Conservation (phyloP, 192 early-diverging fungal genomes). For the Podila clonocystis region DNA sequence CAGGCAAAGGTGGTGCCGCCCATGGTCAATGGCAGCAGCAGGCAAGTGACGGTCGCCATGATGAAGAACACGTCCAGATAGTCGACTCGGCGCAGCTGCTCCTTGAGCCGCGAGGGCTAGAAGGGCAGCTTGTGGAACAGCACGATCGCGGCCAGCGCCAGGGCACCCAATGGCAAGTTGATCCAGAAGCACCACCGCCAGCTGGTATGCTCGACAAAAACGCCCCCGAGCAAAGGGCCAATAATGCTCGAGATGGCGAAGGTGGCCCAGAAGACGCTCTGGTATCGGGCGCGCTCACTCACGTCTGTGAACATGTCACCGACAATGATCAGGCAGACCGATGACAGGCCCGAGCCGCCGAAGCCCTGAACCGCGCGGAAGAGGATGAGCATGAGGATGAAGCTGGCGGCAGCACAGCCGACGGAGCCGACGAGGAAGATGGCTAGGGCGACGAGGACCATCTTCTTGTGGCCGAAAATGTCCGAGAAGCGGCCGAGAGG, state of each 20-base stretch:
- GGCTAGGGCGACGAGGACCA: slow-evolving; percentile 28
- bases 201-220: slow-evolving; percentile 75
- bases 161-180: slow-evolving; percentile 80
- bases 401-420: slow-evolving; percentile 55
- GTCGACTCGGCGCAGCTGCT: slow-evolving; percentile 77
- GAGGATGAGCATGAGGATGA: slow-evolving; percentile 69
- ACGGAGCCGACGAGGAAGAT: slow-evolving; percentile 51
- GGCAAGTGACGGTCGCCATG: slow-evolving; percentile 56
- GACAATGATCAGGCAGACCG: slow-evolving; percentile 82
- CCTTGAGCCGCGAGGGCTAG: slow-evolving; percentile 52
- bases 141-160: slow-evolving; percentile 63
- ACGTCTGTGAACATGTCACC: slow-evolving; percentile 80
- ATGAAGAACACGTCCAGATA: slow-evolving; percentile 62
- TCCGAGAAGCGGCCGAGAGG: slow-evolving; percentile 83
- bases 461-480: slow-evolving; percentile 65
- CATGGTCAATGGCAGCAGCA: slow-evolving; percentile 74
- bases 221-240: slow-evolving; percentile 88
- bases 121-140: slow-evolving; percentile 66
- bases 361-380: slow-evolving; percentile 81
- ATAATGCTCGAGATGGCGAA: slow-evolving; percentile 78
- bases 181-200: slow-evolving; percentile 87
- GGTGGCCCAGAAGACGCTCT: slow-evolving; percentile 77
- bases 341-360: slow-evolving; percentile 81
- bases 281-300: slow-evolving; percentile 83
- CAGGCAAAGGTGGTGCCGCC: slow-evolving; percentile 80